Conservation (phyloP, 2,329 filamentous ascomycete species). For the Alternaria sp. region DNA sequence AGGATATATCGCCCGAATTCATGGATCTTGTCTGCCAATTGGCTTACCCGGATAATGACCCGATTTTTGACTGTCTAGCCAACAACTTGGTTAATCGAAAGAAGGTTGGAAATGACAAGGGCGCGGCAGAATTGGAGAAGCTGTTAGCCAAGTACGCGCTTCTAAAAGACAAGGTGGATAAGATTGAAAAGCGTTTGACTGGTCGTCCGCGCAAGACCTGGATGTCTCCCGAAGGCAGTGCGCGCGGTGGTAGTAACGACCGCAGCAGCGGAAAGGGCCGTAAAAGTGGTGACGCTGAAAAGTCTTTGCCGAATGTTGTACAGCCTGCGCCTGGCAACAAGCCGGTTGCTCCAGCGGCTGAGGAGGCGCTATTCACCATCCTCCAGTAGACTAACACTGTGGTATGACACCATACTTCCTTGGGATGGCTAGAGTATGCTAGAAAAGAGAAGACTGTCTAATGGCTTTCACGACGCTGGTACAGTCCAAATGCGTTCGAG, state of each 20-base stretch:
- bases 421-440: neutral
- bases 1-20: constrained; percentile 20
- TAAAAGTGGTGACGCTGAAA: neutral
- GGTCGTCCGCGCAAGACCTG: neutral
- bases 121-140: constrained; percentile 7
- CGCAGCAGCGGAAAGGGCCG: neutral
- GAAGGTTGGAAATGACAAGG: neutral
- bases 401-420: neutral
- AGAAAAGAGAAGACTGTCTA: neutral
- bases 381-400: neutral
- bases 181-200: constrained; percentile 15
- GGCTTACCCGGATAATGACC: constrained; percentile 31
- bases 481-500: neutral
- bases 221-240: neutral
- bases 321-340: neutral
- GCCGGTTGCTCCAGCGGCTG: neutral
- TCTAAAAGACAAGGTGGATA: constrained; percentile 16
- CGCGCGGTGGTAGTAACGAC: neutral
- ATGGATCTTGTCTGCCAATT: constrained; percentile 30
- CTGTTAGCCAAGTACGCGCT: constrained; percentile 13
- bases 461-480: neutral
- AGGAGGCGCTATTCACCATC: neutral
- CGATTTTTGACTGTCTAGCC: constrained; percentile 38
- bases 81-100: constrained; percentile 32
- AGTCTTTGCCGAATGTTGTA: neutral